These are phyloP conservation scores for Leccinum sublutescens DNA, from an alignment of 768 basidiomycete species.

Conservation along the genomic window DNA sequence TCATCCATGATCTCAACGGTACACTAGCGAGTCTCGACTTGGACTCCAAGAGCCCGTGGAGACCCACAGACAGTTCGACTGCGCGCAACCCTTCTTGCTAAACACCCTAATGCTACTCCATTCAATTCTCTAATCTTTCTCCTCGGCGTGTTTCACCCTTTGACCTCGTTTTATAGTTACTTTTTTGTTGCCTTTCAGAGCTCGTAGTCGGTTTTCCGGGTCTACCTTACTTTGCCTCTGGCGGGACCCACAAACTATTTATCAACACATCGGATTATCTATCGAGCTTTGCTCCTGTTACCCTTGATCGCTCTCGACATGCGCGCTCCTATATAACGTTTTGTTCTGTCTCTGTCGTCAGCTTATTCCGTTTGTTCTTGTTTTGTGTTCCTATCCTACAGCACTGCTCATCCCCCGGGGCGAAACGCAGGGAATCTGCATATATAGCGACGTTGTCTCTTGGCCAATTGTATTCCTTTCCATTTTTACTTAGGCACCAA, in stretches of 20 bases:
- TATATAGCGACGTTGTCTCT: conserved; percentile 10
- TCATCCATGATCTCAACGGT: conserved; percentile 69
- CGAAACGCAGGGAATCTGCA: conserved; percentile 8
- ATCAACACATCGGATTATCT: conserved; percentile 32
- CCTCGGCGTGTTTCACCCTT: conserved; percentile 11
- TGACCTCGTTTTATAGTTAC: conserved; percentile 25
- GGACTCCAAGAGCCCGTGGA: conserved; percentile 43
- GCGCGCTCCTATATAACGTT: conserved; percentile 34
- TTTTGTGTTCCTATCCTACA: conserved; percentile 26
- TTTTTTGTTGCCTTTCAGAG: conserved; percentile 13
- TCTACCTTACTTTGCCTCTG: conserved; percentile 16
- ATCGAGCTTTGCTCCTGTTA: conserved; percentile 34
- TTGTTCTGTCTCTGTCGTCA: conserved; percentile 31
- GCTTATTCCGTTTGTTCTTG: conserved; percentile 30
- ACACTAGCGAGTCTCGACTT: conserved; percentile 75
- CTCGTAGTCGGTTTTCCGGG: conserved; percentile 18
- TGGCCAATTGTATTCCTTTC: conserved; percentile 12
- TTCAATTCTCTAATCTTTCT: conserved; percentile 9
- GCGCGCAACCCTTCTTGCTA: conserved; percentile 21
- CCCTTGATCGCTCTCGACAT: conserved; percentile 39
- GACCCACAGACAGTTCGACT: conserved; percentile 20
- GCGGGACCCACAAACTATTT: conserved; percentile 28
- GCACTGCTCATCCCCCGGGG: conserved; percentile 3
- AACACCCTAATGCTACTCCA: conserved; percentile 12
- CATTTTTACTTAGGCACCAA: conserved; percentile 3